phyloP scores from a whole-genome alignment of 2,329 filamentous ascomycete species.

The Epichloe typhina region DNA sequence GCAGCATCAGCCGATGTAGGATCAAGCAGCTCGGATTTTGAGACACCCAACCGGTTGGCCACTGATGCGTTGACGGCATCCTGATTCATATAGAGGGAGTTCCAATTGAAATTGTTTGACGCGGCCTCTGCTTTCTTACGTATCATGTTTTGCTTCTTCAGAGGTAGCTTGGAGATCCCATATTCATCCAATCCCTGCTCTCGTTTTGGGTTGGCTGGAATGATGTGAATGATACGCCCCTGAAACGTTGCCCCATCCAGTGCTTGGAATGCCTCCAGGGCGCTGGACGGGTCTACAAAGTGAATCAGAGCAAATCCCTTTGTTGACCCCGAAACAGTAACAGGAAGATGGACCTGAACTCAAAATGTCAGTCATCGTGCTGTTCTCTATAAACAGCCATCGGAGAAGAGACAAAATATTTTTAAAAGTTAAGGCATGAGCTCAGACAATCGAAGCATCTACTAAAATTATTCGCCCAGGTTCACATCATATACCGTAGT shows the following conservation, averaged over 20 bases:
- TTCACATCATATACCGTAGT: constrained; percentile 81
- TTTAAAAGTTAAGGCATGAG: constrained; percentile 14
- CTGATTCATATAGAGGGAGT: constrained; percentile 97
- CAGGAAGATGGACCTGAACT: constrained; percentile 69
- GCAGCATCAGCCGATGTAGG: constrained; percentile 91
- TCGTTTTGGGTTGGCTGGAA: constrained; percentile 72
- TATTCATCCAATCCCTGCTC: constrained; percentile 77
- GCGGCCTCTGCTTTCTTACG: constrained; percentile 72
- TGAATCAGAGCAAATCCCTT: constrained; percentile 89
- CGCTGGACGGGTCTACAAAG: constrained; percentile 58
- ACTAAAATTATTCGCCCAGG: constrained; percentile 97
- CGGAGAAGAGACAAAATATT: neutral
- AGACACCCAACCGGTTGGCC: constrained; percentile 72
- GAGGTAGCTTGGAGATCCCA: constrained; percentile 74
- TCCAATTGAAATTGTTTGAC: constrained; percentile 83
- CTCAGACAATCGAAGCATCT: constrained; percentile 94
- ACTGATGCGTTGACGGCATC: constrained; percentile 89
- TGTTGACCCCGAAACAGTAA: constrained; percentile 56
- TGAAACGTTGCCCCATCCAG: constrained; percentile 83
- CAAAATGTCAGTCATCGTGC: constrained; percentile 14
- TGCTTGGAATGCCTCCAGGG: constrained; percentile 64
- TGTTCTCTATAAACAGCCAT: neutral
- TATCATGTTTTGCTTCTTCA: constrained; percentile 90
- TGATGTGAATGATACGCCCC: constrained; percentile 79
- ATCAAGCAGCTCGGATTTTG: constrained; percentile 84